Evolutionary conservation across 2,329 filamentous ascomycete genomes (phyloP), one percentile per base, ranked within the genome.

Genomic region (Tolypocladium sp.): DNA sequence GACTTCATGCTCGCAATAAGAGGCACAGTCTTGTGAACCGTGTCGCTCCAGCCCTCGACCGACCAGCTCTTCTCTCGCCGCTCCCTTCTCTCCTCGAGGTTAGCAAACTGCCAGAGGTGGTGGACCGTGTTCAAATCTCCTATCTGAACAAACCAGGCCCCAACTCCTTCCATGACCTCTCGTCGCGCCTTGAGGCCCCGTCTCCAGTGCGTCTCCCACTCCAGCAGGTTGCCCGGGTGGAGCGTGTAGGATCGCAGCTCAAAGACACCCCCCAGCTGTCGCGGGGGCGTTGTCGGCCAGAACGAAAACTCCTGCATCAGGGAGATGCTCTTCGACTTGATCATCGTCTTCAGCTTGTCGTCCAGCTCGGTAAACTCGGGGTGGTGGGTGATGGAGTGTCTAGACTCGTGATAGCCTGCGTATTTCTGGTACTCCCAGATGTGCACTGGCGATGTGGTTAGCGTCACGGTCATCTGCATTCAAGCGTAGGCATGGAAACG

Each of bases 351-450:
- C 57, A 99, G 87, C 76, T 93, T 90, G 63, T 78, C 79, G 71
- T 96, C 91, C 71, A 97, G 97, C 12, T 84, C 88, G 65, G 86
- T 77, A 73, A 91, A 97, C 22, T 92, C 91, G 63, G 91, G 89
- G 68, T 96, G 91, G 66, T 82, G 78, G 61, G 90, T 86, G 65
- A 97, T 96, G 66, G 83, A 85, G 78, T 97, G 84, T 54, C 96
- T 82, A 25, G 94, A 97, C 61, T 89, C 86, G 75, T 99, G 94
- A 75, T 97, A 97, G 62, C 94, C 94, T 67, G 92, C 83, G 77
- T 97, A 99, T 68, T 92, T 89, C 76, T 97, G 92, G 75, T 99
- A 99, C 75, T 99, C 94, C 94, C 94, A 99, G 69, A 99, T 99
- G 73, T 99, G 94, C 56, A 99, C 94, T 97, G 67, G 57, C 52